These are phyloP conservation scores for Alternaria atra DNA, from an alignment of 2,329 filamentous ascomycete genomes.

Conservation along the genomic window DNA sequence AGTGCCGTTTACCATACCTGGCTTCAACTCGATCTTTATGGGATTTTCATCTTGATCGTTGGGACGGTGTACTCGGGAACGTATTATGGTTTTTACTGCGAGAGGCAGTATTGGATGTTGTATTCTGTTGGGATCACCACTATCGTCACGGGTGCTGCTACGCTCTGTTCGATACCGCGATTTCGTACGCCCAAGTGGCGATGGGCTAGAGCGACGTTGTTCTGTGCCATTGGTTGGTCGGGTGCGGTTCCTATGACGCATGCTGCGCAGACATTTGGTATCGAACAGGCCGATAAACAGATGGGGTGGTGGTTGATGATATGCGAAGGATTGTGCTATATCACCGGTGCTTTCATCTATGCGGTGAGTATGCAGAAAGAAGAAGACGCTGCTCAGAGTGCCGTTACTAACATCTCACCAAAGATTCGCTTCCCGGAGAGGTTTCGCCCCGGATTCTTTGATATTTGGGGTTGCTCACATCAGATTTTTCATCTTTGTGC, in stretches of 20 bases:
- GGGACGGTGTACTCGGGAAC: conserved; percentile 17
- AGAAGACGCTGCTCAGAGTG: too few species aligned
- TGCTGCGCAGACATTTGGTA: conserved; percentile 15
- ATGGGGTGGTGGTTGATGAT: conserved; percentile 19
- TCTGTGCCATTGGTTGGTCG: conserved; percentile 15
- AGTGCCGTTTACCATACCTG: conserved; percentile 13
- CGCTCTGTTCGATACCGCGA: conserved; percentile 8
- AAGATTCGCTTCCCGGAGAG: conserved; percentile 9
- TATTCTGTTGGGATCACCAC: conserved; percentile 7
- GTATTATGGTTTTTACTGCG: conserved; percentile 14
- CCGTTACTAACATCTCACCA: not conserved
- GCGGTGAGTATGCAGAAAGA: not conserved
- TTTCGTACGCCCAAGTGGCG: conserved; percentile 16
- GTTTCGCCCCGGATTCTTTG: conserved; percentile 5
- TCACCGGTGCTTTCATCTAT: conserved; percentile 12
- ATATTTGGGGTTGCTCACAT: conserved; percentile 14
- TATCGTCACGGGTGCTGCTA: conserved; percentile 5
- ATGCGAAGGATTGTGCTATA: conserved; percentile 7
- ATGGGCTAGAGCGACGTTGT: conserved; percentile 10
- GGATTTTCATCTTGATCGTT: conserved; percentile 12
- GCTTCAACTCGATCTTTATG: conserved; percentile 10
- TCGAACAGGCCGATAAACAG: conserved; percentile 12
- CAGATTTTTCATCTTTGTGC: conserved; percentile 15
- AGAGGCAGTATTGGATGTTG: conserved; percentile 9
- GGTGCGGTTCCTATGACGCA: conserved; percentile 16